Conservation (phyloP, 805 yeast species). For the Suhomyces faveliae region DNA sequence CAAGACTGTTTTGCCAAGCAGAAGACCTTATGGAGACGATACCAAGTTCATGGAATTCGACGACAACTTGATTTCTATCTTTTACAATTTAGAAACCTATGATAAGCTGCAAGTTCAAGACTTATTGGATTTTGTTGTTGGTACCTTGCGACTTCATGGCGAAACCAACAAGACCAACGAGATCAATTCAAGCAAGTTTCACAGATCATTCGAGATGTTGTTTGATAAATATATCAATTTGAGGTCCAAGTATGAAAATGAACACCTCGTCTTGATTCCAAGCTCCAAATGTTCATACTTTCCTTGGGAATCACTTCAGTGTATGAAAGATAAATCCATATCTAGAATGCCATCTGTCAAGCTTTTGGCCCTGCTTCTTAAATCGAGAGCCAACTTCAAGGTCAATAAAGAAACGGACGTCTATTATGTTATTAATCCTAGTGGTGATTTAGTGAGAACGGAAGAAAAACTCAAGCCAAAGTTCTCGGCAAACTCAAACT, state of each 20-base stretch:
- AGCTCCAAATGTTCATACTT: slow-evolving; percentile 63
- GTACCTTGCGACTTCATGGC: slow-evolving; percentile 60
- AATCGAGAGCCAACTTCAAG: slow-evolving; percentile 5
- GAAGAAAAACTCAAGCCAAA: slow-evolving; percentile 52
- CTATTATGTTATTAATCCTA: slow-evolving; percentile 76
- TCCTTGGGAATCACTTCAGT: slow-evolving; percentile 88
- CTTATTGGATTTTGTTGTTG: slow-evolving; percentile 60
- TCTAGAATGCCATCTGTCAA: slow-evolving; percentile 71
- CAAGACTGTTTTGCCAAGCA: slow-evolving; percentile 12
- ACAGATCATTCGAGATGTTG: slow-evolving; percentile 49
- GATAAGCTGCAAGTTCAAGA: slow-evolving; percentile 52
- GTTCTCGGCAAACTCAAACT: slow-evolving; percentile 40
- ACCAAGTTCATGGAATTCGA: slow-evolving; percentile 13
- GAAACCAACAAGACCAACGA: slow-evolving; percentile 65
- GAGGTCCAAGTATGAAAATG: slow-evolving; percentile 10
- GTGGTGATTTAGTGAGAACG: slow-evolving; percentile 69
- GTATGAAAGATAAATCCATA: slow-evolving; percentile 52
- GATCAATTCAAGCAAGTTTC: slow-evolving; percentile 56
- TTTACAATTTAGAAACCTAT: slow-evolving; percentile 15
- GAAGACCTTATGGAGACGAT: slow-evolving; percentile 2
- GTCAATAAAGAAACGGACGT: slow-evolving; percentile 5
- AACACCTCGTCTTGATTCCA: slow-evolving; percentile 69
- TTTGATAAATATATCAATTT: slow-evolving; percentile 27
- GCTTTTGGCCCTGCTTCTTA: slow-evolving; percentile 40
- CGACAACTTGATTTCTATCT: slow-evolving; percentile 19